Conservation (phyloP, 495 filamentous ascomycete genomes). For the Aspergillus diversus region DNA sequence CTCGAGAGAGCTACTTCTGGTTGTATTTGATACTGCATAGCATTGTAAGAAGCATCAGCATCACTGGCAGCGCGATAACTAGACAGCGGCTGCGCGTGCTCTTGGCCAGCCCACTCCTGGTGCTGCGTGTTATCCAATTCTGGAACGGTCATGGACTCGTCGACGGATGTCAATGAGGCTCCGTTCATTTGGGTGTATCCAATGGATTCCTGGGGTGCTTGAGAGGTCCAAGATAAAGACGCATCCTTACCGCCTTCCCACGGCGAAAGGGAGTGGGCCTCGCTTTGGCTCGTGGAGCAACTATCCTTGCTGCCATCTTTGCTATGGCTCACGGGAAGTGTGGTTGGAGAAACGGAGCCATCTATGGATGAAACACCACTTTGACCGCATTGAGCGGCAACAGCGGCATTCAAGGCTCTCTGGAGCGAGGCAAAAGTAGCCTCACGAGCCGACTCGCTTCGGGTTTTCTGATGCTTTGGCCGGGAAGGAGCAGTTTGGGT, state of each 20-base stretch:
- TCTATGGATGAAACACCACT: constrained; percentile 17
- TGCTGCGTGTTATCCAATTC: constrained; percentile 22
- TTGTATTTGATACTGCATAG: constrained; percentile 43
- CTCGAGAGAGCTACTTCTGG: constrained; percentile 39
- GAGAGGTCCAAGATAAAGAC: constrained; percentile 38
- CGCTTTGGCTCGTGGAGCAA: not conserved
- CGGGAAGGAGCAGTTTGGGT: constrained; percentile 26
- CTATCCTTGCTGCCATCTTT: constrained; percentile 8
- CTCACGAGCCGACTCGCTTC: constrained; percentile 47
- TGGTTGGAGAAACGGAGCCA: constrained; percentile 39
- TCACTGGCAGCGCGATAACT: constrained; percentile 31
- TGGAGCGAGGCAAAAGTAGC: constrained; percentile 52
- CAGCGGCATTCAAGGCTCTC: constrained; percentile 49
- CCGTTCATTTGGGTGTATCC: constrained; percentile 29
- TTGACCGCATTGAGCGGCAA: constrained; percentile 41
- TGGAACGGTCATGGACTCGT: constrained; percentile 30
- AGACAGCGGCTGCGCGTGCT: constrained; percentile 29
- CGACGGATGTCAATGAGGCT: constrained; percentile 16
- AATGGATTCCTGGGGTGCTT: constrained; percentile 35
- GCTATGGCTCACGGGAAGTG: constrained; percentile 29
- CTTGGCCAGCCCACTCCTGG: constrained; percentile 36
- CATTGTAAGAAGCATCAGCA: constrained; percentile 33
- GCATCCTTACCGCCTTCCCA: not conserved
- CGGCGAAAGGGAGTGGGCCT: not conserved
- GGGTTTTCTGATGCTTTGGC: constrained; percentile 45